A percentile compares a stretch with the other conserved stretches of the same genome.
These are phyloP conservation scores for Cutaneotrichosporon curvatum DNA, from an alignment of 1,284 basidiomycete genomes.

Conservation along the genomic window DNA sequence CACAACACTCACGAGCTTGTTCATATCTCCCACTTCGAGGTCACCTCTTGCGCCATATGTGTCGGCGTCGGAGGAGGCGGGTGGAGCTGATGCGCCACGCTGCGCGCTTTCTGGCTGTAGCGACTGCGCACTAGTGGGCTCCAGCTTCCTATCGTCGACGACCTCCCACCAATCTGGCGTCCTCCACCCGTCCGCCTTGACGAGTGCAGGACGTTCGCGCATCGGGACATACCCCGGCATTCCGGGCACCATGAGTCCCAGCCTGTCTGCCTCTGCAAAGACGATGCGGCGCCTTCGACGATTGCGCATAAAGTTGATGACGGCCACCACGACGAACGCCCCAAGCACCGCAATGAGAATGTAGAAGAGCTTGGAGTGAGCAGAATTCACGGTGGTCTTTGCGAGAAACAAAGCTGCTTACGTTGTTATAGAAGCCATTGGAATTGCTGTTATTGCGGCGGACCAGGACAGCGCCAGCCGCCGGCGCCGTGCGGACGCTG, in stretches of 20 bases:
- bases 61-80: no score
- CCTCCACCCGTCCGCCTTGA: constrained; percentile 24
- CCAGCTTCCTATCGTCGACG: neutral
- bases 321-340: constrained; percentile 36
- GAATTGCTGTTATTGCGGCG: neutral
- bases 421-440: constrained; percentile 7
- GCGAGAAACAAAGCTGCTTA: neutral
- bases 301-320: constrained; percentile 31
- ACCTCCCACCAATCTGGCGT: constrained; percentile 42
- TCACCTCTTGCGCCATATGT: constrained; percentile 5
- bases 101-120: no score
- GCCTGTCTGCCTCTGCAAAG: constrained; percentile 31
- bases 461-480: neutral
- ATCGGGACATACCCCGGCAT: constrained; percentile 40
- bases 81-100: no score
- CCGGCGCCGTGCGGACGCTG: neutral
- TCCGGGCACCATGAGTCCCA: constrained; percentile 41
- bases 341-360: constrained; percentile 41
- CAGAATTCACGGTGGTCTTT: neutral
- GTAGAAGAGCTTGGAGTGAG: constrained; percentile 35
- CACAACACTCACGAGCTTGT: constrained; percentile 10
- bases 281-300: constrained; percentile 31
- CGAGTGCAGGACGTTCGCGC: constrained; percentile 25
- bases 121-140: no score
- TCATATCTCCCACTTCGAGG: constrained; percentile 2